These are phyloP conservation scores for Pachysandra terminalis DNA, from an alignment of 164 flowering plant species.

Conservation along the genomic window DNA sequence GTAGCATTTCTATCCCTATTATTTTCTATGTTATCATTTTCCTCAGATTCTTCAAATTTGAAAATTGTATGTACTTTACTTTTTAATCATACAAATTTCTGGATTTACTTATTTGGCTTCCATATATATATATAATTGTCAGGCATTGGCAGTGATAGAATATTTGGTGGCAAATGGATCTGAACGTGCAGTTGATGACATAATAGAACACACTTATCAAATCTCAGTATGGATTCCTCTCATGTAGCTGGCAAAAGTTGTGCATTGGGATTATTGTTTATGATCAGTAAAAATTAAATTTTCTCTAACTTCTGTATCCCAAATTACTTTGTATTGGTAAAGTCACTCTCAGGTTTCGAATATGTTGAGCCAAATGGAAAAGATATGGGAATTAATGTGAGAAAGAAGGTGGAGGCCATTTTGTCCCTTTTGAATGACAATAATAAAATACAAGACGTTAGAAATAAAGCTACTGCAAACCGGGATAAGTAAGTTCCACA, in stretches of 20 bases:
- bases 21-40: not conserved
- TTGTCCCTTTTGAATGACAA: conserved; percentile 66
- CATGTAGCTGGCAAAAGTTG: not conserved
- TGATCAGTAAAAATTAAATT: not conserved
- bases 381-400: conserved; percentile 93
- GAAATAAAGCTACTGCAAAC: conserved; percentile 87
- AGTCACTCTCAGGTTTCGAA: conserved; percentile 91
- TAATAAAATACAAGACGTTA: conserved; percentile 81
- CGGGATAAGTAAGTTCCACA: conserved; percentile 77
- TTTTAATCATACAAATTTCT: not conserved
- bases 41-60: not conserved
- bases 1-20: no score
- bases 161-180: conserved; percentile 93
- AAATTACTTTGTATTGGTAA: conserved; percentile 18
- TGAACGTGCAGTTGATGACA: conserved; percentile 97
- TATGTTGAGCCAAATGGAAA: conserved; percentile 94
- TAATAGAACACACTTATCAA: conserved; percentile 87
- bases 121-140: conserved; percentile 22
- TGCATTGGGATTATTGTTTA: not conserved
- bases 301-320: not conserved
- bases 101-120: conserved; percentile 1
- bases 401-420: conserved; percentile 86
- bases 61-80: not conserved
- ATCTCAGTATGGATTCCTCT: conserved; percentile 57
- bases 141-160: conserved; percentile 95